Conservation (phyloP, 1,284 basidiomycete genomes). For the Exobasidium rhododendri region DNA sequence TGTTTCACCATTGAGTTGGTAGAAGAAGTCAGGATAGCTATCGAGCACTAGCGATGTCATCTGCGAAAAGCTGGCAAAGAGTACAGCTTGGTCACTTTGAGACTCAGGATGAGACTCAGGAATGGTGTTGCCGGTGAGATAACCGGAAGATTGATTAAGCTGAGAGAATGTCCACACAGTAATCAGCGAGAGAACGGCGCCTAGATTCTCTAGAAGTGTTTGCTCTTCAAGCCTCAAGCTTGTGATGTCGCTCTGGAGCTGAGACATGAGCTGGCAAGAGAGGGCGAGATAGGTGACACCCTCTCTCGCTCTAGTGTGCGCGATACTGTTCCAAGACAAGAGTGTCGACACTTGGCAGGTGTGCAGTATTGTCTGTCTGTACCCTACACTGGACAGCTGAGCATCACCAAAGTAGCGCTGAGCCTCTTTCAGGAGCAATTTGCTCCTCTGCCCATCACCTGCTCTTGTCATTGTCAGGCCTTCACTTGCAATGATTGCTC, state of each 20-base stretch:
- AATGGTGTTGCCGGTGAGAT: background rate
- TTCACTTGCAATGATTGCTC: background rate
- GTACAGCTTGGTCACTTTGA: background rate
- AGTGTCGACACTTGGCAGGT: background rate
- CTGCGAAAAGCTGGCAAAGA: background rate
- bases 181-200: background rate
- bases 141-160: background rate
- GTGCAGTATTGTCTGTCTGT: background rate
- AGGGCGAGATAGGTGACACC: background rate
- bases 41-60: background rate
- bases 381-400: background rate
- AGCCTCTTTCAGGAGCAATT: background rate
- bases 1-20: background rate
- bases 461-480: background rate
- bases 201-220: background rate
- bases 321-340: background rate
- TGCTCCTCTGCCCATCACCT: background rate
- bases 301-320: background rate
- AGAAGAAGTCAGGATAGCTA: background rate
- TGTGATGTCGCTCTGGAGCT: background rate
- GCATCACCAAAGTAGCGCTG: background rate
- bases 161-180: constrained; percentile 1
- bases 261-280: background rate
- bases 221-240: background rate
- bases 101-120: background rate